Conservation (phyloP, 768 basidiomycete genomes). For the Rhodotorula toruloides region DNA sequence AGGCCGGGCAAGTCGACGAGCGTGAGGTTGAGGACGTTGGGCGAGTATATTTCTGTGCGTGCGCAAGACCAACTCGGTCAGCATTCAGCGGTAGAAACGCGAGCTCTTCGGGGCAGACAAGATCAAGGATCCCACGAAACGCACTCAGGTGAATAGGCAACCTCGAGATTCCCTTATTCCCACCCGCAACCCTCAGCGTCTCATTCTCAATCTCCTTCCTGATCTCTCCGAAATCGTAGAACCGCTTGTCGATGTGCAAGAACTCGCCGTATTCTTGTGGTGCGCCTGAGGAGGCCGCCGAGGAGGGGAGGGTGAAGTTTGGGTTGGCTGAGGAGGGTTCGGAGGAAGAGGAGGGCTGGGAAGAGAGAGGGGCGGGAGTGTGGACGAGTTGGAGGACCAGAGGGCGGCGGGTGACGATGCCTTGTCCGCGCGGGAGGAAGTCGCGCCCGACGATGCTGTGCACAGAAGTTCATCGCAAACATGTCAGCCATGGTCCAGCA, state of each 20-base stretch:
- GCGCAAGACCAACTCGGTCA: too few species aligned
- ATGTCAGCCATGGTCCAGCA: neutral
- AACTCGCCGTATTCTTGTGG: conserved; percentile 91
- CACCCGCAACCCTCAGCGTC: conserved; percentile 85
- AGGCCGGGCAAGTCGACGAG: conserved; percentile 93
- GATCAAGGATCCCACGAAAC: neutral
- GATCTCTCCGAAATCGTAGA: conserved; percentile 92
- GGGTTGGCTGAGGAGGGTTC: conserved; percentile 37
- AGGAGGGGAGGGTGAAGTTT: conserved; percentile 16
- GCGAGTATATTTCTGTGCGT: conserved; percentile 71
- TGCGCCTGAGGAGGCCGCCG: neutral
- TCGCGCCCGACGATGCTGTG: conserved; percentile 79
- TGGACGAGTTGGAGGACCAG: conserved; percentile 94
- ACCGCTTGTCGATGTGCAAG: conserved; percentile 89
- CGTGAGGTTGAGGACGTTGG: conserved; percentile 89
- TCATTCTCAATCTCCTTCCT: conserved; percentile 96
- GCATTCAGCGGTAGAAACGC: too few species aligned
- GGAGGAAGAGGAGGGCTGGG: conserved; percentile 33
- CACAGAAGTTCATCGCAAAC: too few species aligned
- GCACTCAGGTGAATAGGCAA: conserved; percentile 76
- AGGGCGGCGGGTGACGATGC: conserved; percentile 93
- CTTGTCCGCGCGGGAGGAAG: conserved; percentile 53
- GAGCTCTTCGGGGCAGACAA: too few species aligned
- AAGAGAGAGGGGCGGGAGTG: conserved; percentile 60
- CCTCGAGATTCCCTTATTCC: conserved; percentile 97